Percentiles rank a stretch among this genome's conserved stretches.
phyloP scores from a whole-genome alignment of 345 rosid genomes.

The Eucalyptus erythrocorys region DNA sequence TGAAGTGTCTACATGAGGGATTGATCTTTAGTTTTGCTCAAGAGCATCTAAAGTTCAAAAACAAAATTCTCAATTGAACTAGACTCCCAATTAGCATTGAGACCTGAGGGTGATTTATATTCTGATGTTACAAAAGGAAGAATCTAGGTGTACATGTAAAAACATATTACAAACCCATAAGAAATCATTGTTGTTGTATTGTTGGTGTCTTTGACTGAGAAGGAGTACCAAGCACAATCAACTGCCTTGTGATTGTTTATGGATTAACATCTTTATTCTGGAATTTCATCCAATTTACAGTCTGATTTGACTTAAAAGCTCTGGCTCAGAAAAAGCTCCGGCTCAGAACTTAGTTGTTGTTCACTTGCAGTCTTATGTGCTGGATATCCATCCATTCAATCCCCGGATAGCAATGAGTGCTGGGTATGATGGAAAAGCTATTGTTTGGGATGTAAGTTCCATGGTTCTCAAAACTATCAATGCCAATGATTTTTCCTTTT shows the following conservation, averaged over 20 bases:
- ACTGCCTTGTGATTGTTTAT: not conserved
- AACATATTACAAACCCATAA: not conserved
- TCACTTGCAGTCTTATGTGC: slow-evolving; percentile 79
- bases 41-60: not conserved
- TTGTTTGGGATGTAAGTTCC: slow-evolving; percentile 97
- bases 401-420: slow-evolving; percentile 99
- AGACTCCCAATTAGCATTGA: not conserved
- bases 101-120: not conserved
- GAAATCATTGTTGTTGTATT: not conserved
- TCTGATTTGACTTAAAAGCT: not conserved
- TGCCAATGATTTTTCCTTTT: not conserved
- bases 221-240: not conserved
- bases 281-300: not conserved
- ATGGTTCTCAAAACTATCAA: not conserved
- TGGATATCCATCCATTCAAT: slow-evolving; percentile 98
- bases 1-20: not conserved
- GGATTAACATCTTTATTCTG: not conserved
- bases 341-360: slow-evolving; percentile 7
- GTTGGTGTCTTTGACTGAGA: not conserved
- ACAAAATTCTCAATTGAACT: not conserved
- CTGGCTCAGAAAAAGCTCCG: not conserved
- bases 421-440: slow-evolving; percentile 96
- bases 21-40: not conserved
- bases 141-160: not conserved
- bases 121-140: not conserved